A percentile compares a stretch with the other conserved stretches of the same genome.
Evolutionary conservation across 495 filamentous ascomycete species (phyloP).

Genomic region (Xylaria intraflava): DNA sequence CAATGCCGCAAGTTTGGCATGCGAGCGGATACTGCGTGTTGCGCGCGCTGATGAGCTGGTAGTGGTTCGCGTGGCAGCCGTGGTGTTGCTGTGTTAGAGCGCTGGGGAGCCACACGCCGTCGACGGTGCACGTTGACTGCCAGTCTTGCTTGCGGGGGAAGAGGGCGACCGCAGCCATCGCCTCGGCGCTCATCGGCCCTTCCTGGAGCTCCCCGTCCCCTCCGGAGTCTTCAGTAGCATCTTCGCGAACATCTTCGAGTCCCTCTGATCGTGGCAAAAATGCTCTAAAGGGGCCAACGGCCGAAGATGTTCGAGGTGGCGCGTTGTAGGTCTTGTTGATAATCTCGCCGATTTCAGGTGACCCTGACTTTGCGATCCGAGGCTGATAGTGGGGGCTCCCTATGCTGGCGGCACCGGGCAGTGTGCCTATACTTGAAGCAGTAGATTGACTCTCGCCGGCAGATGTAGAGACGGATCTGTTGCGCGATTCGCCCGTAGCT

Average conservation of each 20-base stretch:
- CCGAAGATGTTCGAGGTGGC: neutral
- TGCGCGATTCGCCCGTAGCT: neutral
- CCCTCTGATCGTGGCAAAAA: neutral
- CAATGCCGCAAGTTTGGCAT: conserved; percentile 22
- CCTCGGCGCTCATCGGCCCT: conserved; percentile 12
- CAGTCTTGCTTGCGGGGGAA: conserved; percentile 14
- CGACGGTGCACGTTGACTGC: neutral
- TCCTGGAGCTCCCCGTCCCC: neutral
- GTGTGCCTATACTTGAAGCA: neutral
- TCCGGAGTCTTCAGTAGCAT: neutral
- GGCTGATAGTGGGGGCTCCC: neutral
- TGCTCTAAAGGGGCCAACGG: neutral
- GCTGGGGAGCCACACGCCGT: conserved; percentile 16
- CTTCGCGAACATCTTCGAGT: neutral
- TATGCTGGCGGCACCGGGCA: neutral
- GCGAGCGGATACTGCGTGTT: conserved; percentile 21
- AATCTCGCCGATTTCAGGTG: neutral
- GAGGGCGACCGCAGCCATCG: conserved; percentile 15
- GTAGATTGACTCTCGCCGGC: neutral
- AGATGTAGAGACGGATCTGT: neutral
- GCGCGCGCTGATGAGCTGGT: conserved; percentile 14
- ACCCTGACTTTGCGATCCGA: neutral
- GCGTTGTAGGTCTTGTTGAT: neutral
- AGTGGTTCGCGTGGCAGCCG: conserved; percentile 16
- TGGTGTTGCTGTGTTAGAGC: conserved; percentile 17